Percentiles rank a stretch among this genome's conserved stretches.
Evolutionary conservation across 208 protist genomes (phyloP).

Genomic region (Leptomonas seymouri): DNA sequence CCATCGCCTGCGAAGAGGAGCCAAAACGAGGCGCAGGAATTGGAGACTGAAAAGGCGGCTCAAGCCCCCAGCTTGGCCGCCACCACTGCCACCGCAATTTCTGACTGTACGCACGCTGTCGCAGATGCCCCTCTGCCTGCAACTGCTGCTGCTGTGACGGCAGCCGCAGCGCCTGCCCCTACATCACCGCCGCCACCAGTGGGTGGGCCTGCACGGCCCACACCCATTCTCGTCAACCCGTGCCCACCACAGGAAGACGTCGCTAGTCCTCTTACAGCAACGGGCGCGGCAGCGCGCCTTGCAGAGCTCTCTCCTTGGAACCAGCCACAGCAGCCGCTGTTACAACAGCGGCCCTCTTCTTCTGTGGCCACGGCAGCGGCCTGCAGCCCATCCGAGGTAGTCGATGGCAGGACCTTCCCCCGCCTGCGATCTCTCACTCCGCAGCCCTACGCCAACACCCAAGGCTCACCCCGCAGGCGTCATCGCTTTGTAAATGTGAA

Average conservation of each 20-base stretch:
- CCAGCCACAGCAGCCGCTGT: neutral
- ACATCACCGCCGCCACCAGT: neutral
- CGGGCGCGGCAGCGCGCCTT: neutral
- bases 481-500: slow-evolving; percentile 59
- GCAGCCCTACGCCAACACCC: slow-evolving; percentile 29
- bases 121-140: neutral
- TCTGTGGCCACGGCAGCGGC: neutral
- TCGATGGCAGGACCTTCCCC: slow-evolving; percentile 1
- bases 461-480: slow-evolving; percentile 34
- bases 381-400: neutral
- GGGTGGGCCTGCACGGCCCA: too few species aligned
- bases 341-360: neutral
- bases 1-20: neutral
- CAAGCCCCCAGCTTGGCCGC: neutral
- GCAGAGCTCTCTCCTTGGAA: neutral
- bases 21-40: neutral
- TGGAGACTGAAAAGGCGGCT: neutral
- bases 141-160: neutral
- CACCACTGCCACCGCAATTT: neutral
- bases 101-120: too few species aligned
- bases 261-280: neutral
- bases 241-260: too few species aligned
- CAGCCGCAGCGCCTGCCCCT: neutral
- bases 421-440: slow-evolving; percentile 46
- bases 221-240: too few species aligned